Percentiles rank a stretch among this genome's conserved stretches.
Conservation (phyloP, 345 rosid species). For the Dovyalis caffra region DNA sequence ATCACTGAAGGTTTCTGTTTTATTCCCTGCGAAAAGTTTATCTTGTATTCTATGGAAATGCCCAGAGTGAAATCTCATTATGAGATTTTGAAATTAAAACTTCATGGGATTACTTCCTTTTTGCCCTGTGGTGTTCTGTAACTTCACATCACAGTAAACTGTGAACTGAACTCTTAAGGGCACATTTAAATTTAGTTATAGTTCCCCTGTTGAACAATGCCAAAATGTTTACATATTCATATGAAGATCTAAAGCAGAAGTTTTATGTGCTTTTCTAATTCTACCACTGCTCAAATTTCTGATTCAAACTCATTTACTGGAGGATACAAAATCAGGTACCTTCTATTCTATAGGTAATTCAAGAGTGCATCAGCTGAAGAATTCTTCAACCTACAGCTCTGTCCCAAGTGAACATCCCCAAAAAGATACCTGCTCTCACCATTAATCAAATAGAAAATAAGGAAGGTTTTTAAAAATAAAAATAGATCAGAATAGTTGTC, state of each 20-base stretch:
- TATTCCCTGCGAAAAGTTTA: no score
- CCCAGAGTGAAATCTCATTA: no score
- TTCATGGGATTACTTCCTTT: no score
- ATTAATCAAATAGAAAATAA: not conserved
- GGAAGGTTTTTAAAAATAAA: not conserved
- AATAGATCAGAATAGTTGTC: not conserved
- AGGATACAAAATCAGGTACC: constrained; percentile 22
- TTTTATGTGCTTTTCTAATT: not conserved
- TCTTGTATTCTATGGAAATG: no score
- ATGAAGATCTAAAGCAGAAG: not conserved
- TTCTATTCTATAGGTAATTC: constrained; percentile 59
- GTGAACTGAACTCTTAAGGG: no score
- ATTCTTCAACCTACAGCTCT: constrained; percentile 93
- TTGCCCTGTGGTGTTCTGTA: not conserved
- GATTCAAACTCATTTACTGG: not conserved
- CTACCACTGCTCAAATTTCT: not conserved
- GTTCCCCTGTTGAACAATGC: no score
- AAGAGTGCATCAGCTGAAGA: constrained; percentile 58
- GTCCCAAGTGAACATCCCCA: constrained; percentile 96
- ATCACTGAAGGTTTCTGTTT: no score
- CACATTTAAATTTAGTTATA: no score
- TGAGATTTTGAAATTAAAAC: not conserved
- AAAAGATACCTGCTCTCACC: constrained; percentile 61
- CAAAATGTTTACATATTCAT: no score
- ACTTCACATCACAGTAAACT: not conserved